phyloP scores from a whole-genome alignment of 2,329 filamentous ascomycete genomes.

The Diaporthe citri region DNA sequence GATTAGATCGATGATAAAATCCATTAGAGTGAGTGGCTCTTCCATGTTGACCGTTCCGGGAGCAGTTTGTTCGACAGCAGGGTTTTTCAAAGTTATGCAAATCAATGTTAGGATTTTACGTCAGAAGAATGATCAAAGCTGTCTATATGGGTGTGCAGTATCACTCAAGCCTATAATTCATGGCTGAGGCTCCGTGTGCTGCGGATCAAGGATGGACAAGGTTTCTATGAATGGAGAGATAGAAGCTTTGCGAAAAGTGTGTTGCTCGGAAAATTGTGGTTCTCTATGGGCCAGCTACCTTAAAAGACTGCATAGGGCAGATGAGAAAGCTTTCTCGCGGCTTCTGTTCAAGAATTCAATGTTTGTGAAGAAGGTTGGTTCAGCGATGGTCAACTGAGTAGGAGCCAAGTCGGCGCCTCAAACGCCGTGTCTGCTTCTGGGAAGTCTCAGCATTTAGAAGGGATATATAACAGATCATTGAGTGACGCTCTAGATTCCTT shows the following conservation, averaged over 20 bases:
- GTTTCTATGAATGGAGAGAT: not conserved
- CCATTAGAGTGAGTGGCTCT: not conserved
- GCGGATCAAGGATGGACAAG: not conserved
- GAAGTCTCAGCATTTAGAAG: not conserved
- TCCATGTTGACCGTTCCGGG: not conserved
- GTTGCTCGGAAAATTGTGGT: not conserved
- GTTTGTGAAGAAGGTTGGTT: not conserved
- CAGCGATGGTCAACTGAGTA: not conserved
- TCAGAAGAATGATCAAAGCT: not conserved
- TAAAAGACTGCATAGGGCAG: not conserved
- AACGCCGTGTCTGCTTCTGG: slow-evolving; percentile 6
- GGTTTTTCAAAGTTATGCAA: not conserved
- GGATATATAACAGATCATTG: not conserved
- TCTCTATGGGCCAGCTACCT: too few relatives aligned
- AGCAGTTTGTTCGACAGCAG: not conserved
- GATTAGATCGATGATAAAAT: not conserved
- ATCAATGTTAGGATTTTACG: not conserved
- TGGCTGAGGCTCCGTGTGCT: not conserved
- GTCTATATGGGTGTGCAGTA: too few relatives aligned
- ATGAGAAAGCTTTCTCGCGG: not conserved
- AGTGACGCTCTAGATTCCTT: not conserved
- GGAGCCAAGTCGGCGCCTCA: slow-evolving; percentile 1
- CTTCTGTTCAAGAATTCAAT: not conserved
- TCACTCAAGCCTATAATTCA: not conserved
- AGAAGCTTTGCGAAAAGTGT: not conserved